Evolutionary conservation across 371 early-diverging fungal genomes (phyloP).

Genomic region (Lichtheimia ramosa): DNA sequence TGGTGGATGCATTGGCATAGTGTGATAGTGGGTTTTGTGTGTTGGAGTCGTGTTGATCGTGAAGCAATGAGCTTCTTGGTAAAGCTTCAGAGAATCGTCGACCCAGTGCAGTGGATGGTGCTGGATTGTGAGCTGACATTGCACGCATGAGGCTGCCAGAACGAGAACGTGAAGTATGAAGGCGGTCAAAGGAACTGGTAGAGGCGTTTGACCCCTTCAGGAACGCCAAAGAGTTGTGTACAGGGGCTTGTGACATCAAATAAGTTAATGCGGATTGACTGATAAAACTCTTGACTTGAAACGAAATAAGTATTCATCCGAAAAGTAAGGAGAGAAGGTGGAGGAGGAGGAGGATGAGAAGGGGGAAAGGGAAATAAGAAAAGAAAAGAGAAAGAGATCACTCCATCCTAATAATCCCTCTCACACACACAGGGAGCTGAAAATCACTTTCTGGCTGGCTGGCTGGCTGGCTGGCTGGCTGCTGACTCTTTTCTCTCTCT

Average conservation of each 20-base stretch:
- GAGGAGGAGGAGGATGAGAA: background rate
- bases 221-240: constrained; percentile 8
- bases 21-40: background rate
- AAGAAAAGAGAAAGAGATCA: background rate
- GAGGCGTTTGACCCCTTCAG: constrained; percentile 15
- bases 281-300: background rate
- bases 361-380: background rate
- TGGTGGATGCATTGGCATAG: constrained; percentile 6
- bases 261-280: background rate
- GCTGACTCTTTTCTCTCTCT: no score
- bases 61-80: background rate
- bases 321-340: background rate
- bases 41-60: background rate
- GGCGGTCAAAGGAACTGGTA: constrained; percentile 8
- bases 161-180: constrained; percentile 3
- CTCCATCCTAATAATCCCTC: no score
- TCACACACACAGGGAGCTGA: background rate
- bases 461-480: no score
- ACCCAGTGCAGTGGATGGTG: background rate
- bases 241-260: constrained; percentile 12
- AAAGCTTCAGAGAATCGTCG: constrained; percentile 9
- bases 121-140: constrained; percentile 1
- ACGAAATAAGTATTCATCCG: constrained; percentile 9
- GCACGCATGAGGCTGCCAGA: constrained; percentile 12
- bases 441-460: background rate